These are phyloP conservation scores for Eutypella sp. DNA, from an alignment of 2,329 filamentous ascomycete genomes.

Conservation along the genomic window DNA sequence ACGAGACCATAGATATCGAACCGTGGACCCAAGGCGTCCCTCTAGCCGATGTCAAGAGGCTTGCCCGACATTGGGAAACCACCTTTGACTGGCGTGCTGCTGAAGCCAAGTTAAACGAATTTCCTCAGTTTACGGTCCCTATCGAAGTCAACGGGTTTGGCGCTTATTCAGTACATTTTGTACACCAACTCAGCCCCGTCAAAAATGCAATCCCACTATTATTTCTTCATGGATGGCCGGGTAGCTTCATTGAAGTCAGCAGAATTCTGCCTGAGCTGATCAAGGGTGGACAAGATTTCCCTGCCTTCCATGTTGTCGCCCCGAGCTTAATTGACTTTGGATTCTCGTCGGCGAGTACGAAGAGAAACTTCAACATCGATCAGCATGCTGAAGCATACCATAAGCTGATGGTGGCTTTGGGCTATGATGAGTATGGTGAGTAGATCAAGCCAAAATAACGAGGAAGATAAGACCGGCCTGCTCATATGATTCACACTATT, in stretches of 20 bases:
- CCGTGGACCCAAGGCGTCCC: constrained; percentile 34
- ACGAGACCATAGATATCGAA: constrained; percentile 34
- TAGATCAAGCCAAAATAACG: too few species aligned
- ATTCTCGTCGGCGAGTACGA: constrained; percentile 37
- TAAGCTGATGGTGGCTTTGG: constrained; percentile 63
- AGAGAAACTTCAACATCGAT: constrained; percentile 51
- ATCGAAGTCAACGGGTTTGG: constrained; percentile 33
- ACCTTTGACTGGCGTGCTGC: constrained; percentile 30
- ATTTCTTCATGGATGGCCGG: constrained; percentile 47
- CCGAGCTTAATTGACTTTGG: constrained; percentile 53
- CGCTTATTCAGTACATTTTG: constrained; percentile 33
- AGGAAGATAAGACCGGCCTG: too few species aligned
- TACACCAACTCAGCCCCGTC: constrained; percentile 29
- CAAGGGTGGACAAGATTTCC: constrained; percentile 23
- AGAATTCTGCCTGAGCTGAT: constrained; percentile 53
- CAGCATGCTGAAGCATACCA: constrained; percentile 62
- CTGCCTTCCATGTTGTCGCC: constrained; percentile 52
- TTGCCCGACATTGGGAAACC: constrained; percentile 30
- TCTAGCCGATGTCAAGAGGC: constrained; percentile 29
- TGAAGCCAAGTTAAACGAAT: constrained; percentile 29
- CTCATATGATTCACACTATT: too few species aligned
- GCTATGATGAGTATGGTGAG: constrained; percentile 53
- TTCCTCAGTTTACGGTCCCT: constrained; percentile 30
- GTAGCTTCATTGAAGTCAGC: constrained; percentile 61
- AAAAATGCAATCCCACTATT: constrained; percentile 25